Percentiles rank a stretch among this genome's conserved stretches.
Evolutionary conservation across 352 stramenopile species (phyloP).

Genomic region (Phytophthora parvispora): DNA sequence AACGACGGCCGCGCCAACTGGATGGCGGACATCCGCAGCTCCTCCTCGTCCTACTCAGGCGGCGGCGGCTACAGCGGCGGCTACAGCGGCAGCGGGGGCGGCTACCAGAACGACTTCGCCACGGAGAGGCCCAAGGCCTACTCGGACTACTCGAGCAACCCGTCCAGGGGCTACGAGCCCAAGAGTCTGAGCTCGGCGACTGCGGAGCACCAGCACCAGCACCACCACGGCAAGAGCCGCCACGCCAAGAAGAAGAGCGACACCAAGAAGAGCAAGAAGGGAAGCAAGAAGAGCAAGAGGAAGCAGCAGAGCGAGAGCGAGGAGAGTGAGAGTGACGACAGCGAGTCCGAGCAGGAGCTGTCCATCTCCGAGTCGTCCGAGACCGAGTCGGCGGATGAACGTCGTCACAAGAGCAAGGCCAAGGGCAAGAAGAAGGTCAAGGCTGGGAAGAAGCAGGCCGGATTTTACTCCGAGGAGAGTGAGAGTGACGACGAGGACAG

Average conservation of each 20-base stretch:
- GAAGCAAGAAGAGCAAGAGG: constrained; percentile 41
- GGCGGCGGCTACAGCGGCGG: constrained; percentile 5
- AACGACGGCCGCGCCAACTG: constrained; percentile 83
- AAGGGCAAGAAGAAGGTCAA: too few relatives aligned
- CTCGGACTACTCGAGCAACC: background rate
- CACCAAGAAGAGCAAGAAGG: constrained; percentile 47
- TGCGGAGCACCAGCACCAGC: too few relatives aligned
- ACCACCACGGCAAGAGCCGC: constrained; percentile 31
- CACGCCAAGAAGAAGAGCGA: constrained; percentile 59
- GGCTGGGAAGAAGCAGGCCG: constrained; percentile 32
- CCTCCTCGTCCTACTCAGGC: constrained; percentile 37
- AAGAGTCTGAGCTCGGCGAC: constrained; percentile 12
- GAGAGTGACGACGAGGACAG: constrained; percentile 43
- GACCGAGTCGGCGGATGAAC: constrained; percentile 39
- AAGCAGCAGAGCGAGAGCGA: constrained; percentile 33
- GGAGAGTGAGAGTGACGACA: constrained; percentile 29
- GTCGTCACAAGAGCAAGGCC: constrained; percentile 30
- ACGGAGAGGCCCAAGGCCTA: constrained; percentile 65
- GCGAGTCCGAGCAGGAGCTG: too few relatives aligned
- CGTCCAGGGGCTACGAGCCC: constrained; percentile 7
- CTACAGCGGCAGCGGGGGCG: constrained; percentile 31
- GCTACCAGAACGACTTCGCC: constrained; percentile 82
- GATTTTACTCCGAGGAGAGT: constrained; percentile 53
- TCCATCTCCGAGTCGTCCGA: constrained; percentile 35
- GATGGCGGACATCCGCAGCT: constrained; percentile 81